A percentile compares a stretch with the other conserved stretches of the same genome.
These are phyloP conservation scores for Cenchrus fungigraminus DNA, from an alignment of 176 grass and related monocot species.

Conservation along the genomic window DNA sequence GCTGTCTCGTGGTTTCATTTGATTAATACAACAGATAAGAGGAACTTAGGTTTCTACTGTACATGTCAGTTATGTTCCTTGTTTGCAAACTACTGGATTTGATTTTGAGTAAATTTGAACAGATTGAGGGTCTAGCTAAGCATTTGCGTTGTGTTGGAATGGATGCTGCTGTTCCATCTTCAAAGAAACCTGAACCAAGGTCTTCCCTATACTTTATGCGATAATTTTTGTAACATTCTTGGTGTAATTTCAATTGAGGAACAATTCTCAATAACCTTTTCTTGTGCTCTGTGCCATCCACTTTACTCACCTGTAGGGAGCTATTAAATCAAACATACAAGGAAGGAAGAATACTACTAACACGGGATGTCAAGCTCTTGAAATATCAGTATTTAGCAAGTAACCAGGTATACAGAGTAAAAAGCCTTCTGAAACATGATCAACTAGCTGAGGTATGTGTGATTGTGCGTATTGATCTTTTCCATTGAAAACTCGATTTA, in stretches of 20 bases:
- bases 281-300: not conserved
- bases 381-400: slow-evolving; percentile 84
- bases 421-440: slow-evolving; percentile 89
- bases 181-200: slow-evolving; percentile 90
- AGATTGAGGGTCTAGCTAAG: slow-evolving; percentile 96
- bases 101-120: slow-evolving; percentile 38
- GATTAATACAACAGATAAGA: slow-evolving; percentile 8
- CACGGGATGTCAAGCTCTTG: slow-evolving; percentile 81
- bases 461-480: slow-evolving; percentile 9
- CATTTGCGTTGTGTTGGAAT: slow-evolving; percentile 95
- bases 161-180: slow-evolving; percentile 82
- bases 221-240: slow-evolving; percentile 17
- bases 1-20: slow-evolving; percentile 2
- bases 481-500: slow-evolving; percentile 3
- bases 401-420: slow-evolving; percentile 96
- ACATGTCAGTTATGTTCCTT: slow-evolving; percentile 4
- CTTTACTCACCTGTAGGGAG: slow-evolving; percentile 61
- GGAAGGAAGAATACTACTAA: slow-evolving; percentile 87
- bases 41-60: slow-evolving; percentile 1
- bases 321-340: slow-evolving; percentile 87
- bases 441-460: slow-evolving; percentile 82
- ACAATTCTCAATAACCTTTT: not conserved
- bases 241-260: slow-evolving; percentile 10
- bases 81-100: slow-evolving; percentile 28
- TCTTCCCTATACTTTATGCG: slow-evolving; percentile 34